Base-by-base conservation (phyloP, 1,284 basidiomycete genomes). In the Naganishia liquefaciens region DNA sequence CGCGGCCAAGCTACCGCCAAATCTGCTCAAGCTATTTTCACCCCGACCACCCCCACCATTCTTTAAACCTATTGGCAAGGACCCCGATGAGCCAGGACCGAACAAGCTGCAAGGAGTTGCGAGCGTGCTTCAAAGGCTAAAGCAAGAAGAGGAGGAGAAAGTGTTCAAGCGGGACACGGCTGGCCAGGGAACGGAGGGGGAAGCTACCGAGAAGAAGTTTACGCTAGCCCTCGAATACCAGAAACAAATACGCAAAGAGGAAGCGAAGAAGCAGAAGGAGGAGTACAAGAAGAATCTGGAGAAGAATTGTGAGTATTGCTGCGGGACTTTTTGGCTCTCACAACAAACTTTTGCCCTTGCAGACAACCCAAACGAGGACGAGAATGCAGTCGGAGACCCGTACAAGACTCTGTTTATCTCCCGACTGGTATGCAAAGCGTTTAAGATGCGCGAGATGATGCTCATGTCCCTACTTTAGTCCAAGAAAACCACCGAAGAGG, bases 331-430 rank as follows among this genome's bases (percentile, higher is more conserved):
- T 37, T 37, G 33, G 33, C 2, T 7, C 7, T 13, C 7, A 37
- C 9, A 13, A 7, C 13, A 37, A 37, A 37, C 4, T 6, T 11
- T 33, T 28, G 44, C 55, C 40, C 25, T 66, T 6, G 15, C 75
- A 93, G 93, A 94, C 80, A 90, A 93, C 76, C 95, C 95, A 11
- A 83, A 88, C 40, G 88, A 93, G 53, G 94, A 99, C 73, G 68
- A 88, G n/a, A 86, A 96, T 75, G 94, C 93, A n/a, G 83, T 88
- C 37, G 94, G 96, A 1, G 96, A 99, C 75, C 95, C 96, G 4
- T 99, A 98, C 82, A 98, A 98, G 79, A 99, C 96, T 0, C 82
- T 99, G 11, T 99, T 99, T 79, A 91, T 99, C 68, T 90, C 93
- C 28, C 87, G 94, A 68, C 80, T 99, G 74, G 91, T 93, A 75